These are phyloP conservation scores for Fallopia convolvulus DNA, from an alignment of 148 eudicot species.

Conservation along the genomic window DNA sequence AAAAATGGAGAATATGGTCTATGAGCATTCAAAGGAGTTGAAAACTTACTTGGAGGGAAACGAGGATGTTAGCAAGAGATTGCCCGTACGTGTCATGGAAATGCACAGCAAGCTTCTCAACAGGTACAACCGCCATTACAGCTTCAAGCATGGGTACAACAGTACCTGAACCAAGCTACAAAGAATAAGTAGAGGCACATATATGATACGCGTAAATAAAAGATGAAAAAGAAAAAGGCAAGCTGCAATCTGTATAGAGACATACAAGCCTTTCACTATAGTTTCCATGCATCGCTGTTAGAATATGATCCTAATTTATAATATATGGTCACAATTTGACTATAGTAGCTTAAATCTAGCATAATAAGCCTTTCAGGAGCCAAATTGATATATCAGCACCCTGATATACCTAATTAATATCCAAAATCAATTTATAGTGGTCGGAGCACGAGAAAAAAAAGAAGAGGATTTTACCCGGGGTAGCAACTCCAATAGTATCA, in stretches of 20 bases:
- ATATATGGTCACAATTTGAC: not conserved
- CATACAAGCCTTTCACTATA: not conserved
- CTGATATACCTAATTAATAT: not conserved
- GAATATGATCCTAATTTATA: not conserved
- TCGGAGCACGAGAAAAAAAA: not conserved
- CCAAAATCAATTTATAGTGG: no score
- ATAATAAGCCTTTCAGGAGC: not conserved
- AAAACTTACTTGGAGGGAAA: constrained; percentile 52
- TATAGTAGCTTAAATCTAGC: not conserved
- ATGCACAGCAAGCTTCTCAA: constrained; percentile 58
- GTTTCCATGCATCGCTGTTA: not conserved
- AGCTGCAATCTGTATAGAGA: not conserved
- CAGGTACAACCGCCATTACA: constrained; percentile 49
- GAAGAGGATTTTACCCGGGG: constrained; percentile 53
- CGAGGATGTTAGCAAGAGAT: constrained; percentile 56
- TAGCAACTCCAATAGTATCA: constrained; percentile 81
- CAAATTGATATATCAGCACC: not conserved
- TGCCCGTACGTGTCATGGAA: constrained; percentile 75
- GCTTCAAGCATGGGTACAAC: constrained; percentile 68
- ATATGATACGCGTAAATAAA: not conserved
- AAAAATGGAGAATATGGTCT: no score
- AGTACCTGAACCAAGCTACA: constrained; percentile 29
- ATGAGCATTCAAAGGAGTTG: not conserved
- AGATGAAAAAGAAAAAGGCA: not conserved
- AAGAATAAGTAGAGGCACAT: not conserved